phyloP scores from a whole-genome alignment of 2,329 filamentous ascomycete species.

The Aspergillus nomiae region DNA sequence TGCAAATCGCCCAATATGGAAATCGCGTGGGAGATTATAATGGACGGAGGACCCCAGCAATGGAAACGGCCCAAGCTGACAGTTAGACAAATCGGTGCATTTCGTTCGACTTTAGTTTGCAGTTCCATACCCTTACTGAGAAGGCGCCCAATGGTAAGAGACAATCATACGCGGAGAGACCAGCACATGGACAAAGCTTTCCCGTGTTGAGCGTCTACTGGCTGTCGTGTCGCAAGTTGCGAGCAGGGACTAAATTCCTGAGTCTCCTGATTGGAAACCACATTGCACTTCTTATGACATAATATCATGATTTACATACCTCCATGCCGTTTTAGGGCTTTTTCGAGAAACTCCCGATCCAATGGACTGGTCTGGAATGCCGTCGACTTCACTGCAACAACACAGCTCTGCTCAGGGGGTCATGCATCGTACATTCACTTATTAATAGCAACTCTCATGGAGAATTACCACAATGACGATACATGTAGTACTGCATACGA shows the following conservation, averaged over 20 bases:
- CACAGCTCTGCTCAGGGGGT: background rate
- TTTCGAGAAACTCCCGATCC: background rate
- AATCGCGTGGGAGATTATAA: conserved; percentile 2
- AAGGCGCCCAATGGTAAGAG: background rate
- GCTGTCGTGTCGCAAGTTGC: background rate
- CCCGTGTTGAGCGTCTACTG: conserved; percentile 1
- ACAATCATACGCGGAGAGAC: background rate
- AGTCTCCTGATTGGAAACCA: background rate
- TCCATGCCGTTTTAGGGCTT: background rate
- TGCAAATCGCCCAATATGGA: conserved; percentile 4
- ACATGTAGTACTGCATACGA: no score
- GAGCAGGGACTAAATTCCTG: background rate
- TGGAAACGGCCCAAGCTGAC: background rate
- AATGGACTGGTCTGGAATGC: background rate
- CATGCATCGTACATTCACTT: background rate
- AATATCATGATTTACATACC: background rate
- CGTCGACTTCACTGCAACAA: background rate
- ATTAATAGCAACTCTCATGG: background rate
- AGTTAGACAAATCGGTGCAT: background rate
- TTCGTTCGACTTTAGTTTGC: background rate
- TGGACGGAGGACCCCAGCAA: background rate
- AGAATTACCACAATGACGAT: background rate
- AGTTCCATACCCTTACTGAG: background rate
- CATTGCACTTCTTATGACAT: background rate
- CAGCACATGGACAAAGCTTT: conserved; percentile 12